Evolutionary conservation across 2,329 filamentous ascomycete species (phyloP), one percentile per base, ranked within the genome.

Genomic region (Exserohilum rostratum): DNA sequence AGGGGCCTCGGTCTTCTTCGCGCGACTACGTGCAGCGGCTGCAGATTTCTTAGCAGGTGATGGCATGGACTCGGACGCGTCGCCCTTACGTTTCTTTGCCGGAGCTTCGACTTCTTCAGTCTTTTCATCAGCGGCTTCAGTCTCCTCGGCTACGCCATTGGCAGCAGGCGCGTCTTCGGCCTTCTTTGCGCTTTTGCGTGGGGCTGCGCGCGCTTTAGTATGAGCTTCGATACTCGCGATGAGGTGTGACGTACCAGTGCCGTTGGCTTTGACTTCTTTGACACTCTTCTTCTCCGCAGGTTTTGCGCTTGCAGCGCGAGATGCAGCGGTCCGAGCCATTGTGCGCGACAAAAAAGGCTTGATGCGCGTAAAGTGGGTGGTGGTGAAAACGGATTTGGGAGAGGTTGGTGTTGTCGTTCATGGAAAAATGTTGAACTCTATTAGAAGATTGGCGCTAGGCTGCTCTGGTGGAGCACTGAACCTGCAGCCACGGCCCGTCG

Each of bases 261-360:
- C 65, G 62, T 68, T 76, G 55, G 65, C 60, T 47, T 65, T 68
- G 34, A 57, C 63, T 52, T 62, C 62, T 54, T 69, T 69, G 13
- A 57, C 50, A 27, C 62, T 61, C 54, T 69, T 69, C 18, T 60
- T 55, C 30, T 64, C 63, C n/a, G 60, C 56, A 52, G 68, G 57
- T 53, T 68, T 66, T 48, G 66, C 64, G 55, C 64, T 62, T 27
- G 68, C 63, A 45, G 66, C 63, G 62, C 71, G 70, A 45, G 71
- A 50, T 37, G 52, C 27, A 45, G 60, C 58, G 61, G 64, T 65
- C 49, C 67, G 68, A 58, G 70, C 65, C 71, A 74, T 73, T 55
- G 30, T 61, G 48, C 40, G 55, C 50, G 61, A 55, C 46, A 55
- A 46, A 51, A 46, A 58, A 31, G 31, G 50, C 38, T 39, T 40